Percentiles rank a stretch among this genome's conserved stretches.
Conservation (phyloP, 2,329 filamentous ascomycete species). For the Talaromyces marneffei region DNA sequence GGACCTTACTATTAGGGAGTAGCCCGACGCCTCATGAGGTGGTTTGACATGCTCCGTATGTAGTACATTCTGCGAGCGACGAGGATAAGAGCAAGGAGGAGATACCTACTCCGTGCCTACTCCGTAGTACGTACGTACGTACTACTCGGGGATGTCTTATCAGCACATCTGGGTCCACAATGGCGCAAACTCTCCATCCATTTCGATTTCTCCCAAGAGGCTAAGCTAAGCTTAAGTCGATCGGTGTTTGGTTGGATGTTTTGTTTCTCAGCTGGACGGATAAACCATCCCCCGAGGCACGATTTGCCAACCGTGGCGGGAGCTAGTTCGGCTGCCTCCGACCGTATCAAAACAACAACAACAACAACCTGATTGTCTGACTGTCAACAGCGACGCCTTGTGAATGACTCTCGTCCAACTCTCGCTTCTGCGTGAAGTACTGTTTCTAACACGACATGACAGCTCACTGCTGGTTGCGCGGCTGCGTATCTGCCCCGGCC, state of each 20-base stretch:
- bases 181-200: background rate
- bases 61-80: no score
- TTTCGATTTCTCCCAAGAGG: no score
- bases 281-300: background rate
- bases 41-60: no score
- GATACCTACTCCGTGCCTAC: no score
- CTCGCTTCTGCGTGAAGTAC: background rate
- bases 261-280: background rate
- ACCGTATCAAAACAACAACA: background rate
- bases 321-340: background rate
- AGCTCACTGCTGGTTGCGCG: background rate
- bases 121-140: background rate
- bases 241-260: background rate
- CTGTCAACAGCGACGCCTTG: background rate
- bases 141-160: background rate
- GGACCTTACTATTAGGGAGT: background rate
- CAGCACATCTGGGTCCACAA: slow-evolving; percentile 1
- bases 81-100: no score
- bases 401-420: no score
- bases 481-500: background rate
- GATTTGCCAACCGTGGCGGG: background rate
- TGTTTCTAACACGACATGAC: background rate
- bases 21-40: background rate
- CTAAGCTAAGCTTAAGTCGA: no score
- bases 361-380: no score